Evolutionary conservation across 1,284 basidiomycete genomes (phyloP).

Genomic region (Irpex rosettiformis): DNA sequence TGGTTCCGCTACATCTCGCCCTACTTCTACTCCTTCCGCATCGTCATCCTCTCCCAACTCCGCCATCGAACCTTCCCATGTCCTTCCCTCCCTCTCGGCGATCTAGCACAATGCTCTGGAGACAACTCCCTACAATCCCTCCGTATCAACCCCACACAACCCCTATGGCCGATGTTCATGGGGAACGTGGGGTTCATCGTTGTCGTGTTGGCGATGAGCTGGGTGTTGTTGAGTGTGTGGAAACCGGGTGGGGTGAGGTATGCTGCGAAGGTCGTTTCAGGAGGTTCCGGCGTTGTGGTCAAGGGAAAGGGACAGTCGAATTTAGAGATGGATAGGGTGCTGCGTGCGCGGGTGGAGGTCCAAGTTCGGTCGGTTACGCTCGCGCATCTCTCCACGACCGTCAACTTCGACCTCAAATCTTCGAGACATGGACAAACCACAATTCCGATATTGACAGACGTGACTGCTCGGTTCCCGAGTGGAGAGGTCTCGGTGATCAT

Average conservation of each 20-base stretch:
- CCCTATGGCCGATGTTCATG: conserved; percentile 14
- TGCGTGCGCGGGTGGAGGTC: conserved; percentile 11
- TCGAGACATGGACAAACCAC: not conserved
- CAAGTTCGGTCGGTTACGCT: conserved; percentile 5
- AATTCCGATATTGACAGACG: conserved; percentile 10
- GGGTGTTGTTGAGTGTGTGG: conserved; percentile 10
- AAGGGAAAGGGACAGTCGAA: conserved; percentile 11
- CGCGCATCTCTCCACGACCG: conserved; percentile 1
- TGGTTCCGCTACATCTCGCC: conserved; percentile 15
- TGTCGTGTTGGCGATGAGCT: conserved; percentile 7
- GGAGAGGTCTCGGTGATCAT: conserved; percentile 15
- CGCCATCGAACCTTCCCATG: conserved; percentile 13
- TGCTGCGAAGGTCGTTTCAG: conserved; percentile 1
- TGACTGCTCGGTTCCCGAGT: conserved; percentile 12
- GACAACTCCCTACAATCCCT: conserved; percentile 10
- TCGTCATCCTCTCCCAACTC: conserved; percentile 13
- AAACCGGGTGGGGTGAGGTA: conserved; percentile 12
- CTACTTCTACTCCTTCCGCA: conserved; percentile 15
- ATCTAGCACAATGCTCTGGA: conserved; percentile 10
- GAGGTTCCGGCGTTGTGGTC: not conserved
- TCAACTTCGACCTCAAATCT: not conserved
- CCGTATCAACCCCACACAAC: conserved; percentile 10
- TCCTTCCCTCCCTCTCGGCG: not conserved
- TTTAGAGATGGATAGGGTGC: conserved; percentile 12
- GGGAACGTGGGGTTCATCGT: conserved; percentile 9